Percentiles rank a stretch among this genome's conserved stretches.
These are phyloP conservation scores for Lipomyces spencermartinsiae DNA, from an alignment of 805 yeast species.

Conservation along the genomic window DNA sequence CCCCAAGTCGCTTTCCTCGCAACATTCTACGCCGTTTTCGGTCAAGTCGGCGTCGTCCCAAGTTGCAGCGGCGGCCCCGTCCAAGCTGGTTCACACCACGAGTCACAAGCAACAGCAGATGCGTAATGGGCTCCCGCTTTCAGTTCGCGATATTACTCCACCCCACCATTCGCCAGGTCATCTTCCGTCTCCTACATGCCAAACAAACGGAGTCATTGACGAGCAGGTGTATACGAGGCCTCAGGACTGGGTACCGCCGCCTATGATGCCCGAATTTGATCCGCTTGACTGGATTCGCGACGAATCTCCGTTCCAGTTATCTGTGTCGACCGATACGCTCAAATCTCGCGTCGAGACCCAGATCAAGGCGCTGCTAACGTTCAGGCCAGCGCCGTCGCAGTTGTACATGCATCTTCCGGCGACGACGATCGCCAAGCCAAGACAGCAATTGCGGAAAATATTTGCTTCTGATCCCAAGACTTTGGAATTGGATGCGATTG, in stretches of 20 bases:
- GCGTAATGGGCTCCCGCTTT: not conserved
- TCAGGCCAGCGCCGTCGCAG: slow-evolving; percentile 81
- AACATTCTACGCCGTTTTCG: slow-evolving; percentile 18
- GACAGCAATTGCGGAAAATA: slow-evolving; percentile 63
- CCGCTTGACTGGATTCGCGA: slow-evolving; percentile 43
- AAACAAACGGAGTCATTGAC: not conserved
- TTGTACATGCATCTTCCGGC: slow-evolving; percentile 79
- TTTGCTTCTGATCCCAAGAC: slow-evolving; percentile 42
- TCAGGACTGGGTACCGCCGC: slow-evolving; percentile 33
- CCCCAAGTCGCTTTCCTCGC: slow-evolving; percentile 33
- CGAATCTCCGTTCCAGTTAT: slow-evolving; percentile 17
- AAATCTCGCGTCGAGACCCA: slow-evolving; percentile 95
- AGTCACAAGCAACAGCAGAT: not conserved
- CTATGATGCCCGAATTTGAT: slow-evolving; percentile 32
- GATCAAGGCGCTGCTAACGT: slow-evolving; percentile 71
- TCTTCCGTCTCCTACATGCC: slow-evolving; percentile 12
- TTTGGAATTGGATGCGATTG: slow-evolving; percentile 71
- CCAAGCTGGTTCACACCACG: not conserved
- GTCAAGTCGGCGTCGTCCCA: not conserved
- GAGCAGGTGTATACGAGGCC: slow-evolving; percentile 25
- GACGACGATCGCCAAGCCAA: slow-evolving; percentile 86
- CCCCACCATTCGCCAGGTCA: slow-evolving; percentile 25
- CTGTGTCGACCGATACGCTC: slow-evolving; percentile 69
- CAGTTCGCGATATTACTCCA: slow-evolving; percentile 15
- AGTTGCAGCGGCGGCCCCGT: not conserved